Percentiles rank a stretch among this genome's conserved stretches.
Conservation (phyloP, 257 asterid species). For the Marsdenia floribunda region DNA sequence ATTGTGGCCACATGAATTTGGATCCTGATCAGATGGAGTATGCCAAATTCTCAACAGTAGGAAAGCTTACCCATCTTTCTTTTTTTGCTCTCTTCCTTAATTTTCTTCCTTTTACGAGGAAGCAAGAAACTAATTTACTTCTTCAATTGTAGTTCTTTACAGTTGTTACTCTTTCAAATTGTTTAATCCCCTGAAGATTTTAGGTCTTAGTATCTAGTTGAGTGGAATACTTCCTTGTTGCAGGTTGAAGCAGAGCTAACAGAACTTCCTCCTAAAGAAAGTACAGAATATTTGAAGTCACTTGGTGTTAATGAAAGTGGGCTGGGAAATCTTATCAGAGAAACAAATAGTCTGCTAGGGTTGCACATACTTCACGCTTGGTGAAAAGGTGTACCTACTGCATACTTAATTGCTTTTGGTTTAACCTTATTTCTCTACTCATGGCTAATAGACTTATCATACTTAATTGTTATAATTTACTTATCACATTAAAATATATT, state of each 20-base stretch:
- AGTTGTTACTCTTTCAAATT: background rate
- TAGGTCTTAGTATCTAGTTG: background rate
- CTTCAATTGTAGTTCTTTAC: background rate
- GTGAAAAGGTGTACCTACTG: conserved; percentile 69
- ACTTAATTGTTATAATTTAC: too few relatives aligned
- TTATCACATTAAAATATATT: too few relatives aligned
- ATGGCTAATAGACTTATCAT: conserved; percentile 10
- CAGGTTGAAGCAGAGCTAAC: conserved; percentile 97
- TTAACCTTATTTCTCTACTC: conserved; percentile 1
- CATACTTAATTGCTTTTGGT: conserved; percentile 4
- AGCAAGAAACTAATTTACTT: background rate
- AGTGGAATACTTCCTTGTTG: conserved; percentile 12
- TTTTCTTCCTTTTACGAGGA: background rate
- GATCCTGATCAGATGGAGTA: background rate
- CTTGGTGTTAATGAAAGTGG: conserved; percentile 91
- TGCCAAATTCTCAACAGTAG: background rate
- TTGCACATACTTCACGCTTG: conserved; percentile 90
- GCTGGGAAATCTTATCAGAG: conserved; percentile 87
- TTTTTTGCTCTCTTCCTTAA: background rate
- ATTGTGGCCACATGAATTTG: too few relatives aligned
- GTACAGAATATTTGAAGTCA: conserved; percentile 75
- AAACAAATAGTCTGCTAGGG: conserved; percentile 82
- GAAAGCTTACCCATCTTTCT: background rate
- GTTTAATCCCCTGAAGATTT: background rate
- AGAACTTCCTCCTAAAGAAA: conserved; percentile 90